phyloP scores from a whole-genome alignment of 768 basidiomycete genomes.

The Boletus sp. region DNA sequence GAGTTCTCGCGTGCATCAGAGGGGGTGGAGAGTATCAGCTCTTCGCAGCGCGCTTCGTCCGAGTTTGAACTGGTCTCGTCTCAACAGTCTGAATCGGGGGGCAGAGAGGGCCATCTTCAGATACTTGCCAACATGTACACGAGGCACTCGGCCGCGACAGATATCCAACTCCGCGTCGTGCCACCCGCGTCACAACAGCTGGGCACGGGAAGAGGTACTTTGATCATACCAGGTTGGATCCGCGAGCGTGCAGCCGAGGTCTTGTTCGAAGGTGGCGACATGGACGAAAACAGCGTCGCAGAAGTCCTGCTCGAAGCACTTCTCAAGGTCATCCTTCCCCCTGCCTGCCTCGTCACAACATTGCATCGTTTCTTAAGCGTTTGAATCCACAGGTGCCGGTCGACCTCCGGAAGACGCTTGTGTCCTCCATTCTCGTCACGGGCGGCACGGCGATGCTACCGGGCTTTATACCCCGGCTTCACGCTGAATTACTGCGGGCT shows the following conservation, averaged over 20 bases:
- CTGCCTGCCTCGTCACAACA: not conserved
- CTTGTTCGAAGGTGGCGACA: conserved; percentile 84
- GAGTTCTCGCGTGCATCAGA: conserved; percentile 55
- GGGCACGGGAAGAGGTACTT: conserved; percentile 71
- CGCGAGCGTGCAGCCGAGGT: conserved; percentile 89
- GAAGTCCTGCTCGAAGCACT: conserved; percentile 78
- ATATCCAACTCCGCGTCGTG: conserved; percentile 63
- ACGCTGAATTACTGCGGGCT: conserved; percentile 66
- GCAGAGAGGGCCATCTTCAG: conserved; percentile 41
- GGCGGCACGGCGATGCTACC: conserved; percentile 93
- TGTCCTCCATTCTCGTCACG: conserved; percentile 77
- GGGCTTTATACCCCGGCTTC: conserved; percentile 89
- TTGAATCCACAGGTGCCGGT: conserved; percentile 65
- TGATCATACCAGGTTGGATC: conserved; percentile 93
- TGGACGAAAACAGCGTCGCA: conserved; percentile 81
- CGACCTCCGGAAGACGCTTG: conserved; percentile 82
- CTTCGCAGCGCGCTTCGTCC: conserved; percentile 47
- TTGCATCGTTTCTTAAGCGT: not conserved
- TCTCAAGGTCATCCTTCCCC: conserved; percentile 53
- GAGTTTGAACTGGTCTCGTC: conserved; percentile 56
- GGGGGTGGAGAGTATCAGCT: conserved; percentile 45
- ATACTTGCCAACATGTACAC: conserved; percentile 67
- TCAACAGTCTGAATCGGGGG: conserved; percentile 29
- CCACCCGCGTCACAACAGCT: conserved; percentile 65
- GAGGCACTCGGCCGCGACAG: conserved; percentile 73